Conservation (phyloP, 371 early-diverging fungal species). For the Apophysomyces sp. region DNA sequence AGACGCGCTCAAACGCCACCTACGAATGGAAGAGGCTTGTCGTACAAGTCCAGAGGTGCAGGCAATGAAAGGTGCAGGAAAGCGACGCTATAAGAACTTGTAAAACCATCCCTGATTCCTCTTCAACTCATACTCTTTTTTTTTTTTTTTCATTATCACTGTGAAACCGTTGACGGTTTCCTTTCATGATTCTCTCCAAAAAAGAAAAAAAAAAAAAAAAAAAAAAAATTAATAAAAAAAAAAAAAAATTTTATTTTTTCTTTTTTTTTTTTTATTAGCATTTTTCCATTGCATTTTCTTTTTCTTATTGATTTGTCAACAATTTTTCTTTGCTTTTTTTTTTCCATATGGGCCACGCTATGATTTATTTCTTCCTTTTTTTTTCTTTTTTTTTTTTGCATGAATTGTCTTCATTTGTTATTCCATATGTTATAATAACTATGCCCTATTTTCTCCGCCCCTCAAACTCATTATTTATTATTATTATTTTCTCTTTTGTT, state of each 20-base stretch:
- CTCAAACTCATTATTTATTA: background rate
- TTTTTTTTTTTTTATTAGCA: background rate
- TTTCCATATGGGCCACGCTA: background rate
- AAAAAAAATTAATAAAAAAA: background rate
- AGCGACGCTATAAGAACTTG: conserved; percentile 30
- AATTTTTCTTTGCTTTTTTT: background rate
- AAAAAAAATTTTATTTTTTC: too few species aligned
- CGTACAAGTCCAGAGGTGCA: conserved; percentile 45
- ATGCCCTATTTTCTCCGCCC: background rate
- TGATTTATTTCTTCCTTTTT: background rate
- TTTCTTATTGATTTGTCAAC: background rate
- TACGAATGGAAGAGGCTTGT: conserved; percentile 59
- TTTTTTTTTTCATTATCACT: background rate
- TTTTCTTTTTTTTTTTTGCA: background rate
- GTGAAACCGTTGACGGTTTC: background rate
- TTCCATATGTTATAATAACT: background rate
- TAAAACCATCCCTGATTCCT: conserved; percentile 8
- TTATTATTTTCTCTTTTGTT: too few species aligned
- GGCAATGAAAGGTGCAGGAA: conserved; percentile 39
- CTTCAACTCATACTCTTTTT: background rate
- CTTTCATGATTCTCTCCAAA: background rate
- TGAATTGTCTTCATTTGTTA: background rate
- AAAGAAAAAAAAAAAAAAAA: conserved; percentile 3
- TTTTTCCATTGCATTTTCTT: background rate
- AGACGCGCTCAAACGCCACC: conserved; percentile 65